These are phyloP conservation scores for Naganishia sp. DNA, from an alignment of 1,284 basidiomycete species.

Conservation along the genomic window DNA sequence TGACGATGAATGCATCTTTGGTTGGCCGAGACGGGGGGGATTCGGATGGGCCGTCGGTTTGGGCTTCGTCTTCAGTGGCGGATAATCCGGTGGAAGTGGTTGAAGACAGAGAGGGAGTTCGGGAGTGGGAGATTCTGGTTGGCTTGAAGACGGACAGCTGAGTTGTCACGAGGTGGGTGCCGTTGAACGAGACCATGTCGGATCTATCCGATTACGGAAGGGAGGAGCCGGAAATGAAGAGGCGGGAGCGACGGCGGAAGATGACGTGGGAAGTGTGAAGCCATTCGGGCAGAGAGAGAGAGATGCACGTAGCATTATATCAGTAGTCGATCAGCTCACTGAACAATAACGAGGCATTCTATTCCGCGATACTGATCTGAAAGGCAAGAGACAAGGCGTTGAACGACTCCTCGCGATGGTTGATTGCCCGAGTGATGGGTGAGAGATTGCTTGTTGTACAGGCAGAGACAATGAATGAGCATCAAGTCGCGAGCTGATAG, in stretches of 20 bases:
- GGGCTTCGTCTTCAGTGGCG: constrained; percentile 2
- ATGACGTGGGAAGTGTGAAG: too few relatives aligned
- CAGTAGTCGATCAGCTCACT: background rate
- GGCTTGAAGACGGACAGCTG: background rate
- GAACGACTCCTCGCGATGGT: too few relatives aligned
- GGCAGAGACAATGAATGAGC: background rate
- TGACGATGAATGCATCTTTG: background rate
- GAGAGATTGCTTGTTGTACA: constrained; percentile 1
- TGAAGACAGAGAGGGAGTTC: constrained; percentile 26
- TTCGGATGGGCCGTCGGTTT: background rate
- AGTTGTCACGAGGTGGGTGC: constrained; percentile 1
- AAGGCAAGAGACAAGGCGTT: too few relatives aligned
- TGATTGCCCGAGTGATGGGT: constrained; percentile 25
- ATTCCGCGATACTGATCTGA: too few relatives aligned
- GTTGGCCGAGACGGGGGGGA: background rate
- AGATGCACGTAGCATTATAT: background rate
- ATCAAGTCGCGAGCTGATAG: background rate
- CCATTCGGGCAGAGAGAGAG: too few relatives aligned
- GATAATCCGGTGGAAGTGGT: constrained; percentile 11
- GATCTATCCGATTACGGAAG: background rate
- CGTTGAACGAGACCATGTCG: background rate
- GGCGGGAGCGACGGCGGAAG: too few relatives aligned
- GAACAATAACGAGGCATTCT: background rate
- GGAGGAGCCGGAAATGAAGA: background rate
- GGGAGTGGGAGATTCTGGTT: constrained; percentile 5